Evolutionary conservation across 1,284 basidiomycete genomes (phyloP), one percentile per base, ranked within the genome.

Genomic region (Leccinum angustisporum): DNA sequence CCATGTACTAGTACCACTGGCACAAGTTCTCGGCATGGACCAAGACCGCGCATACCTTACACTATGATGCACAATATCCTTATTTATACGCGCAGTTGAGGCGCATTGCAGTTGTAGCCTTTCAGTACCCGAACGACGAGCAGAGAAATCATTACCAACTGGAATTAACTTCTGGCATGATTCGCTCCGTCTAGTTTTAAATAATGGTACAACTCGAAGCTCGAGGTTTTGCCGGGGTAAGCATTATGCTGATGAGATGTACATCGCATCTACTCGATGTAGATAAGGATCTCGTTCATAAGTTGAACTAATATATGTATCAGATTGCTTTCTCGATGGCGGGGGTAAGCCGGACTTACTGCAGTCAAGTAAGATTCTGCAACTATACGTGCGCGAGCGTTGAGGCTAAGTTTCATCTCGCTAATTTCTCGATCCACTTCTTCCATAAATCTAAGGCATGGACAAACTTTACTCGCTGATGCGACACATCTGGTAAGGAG

Each of bases 331-430:
- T 3, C n/a, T 38, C 8, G 31, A 50, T 2, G 2, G 36, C 5
- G 31, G 27, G 7, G 2, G 21, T 5, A 25, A 38, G 25, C 16
- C 21, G 38, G 25, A 80, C 91, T 72, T 72, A 91, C 90, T 27
- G 89, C 87, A 59, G 83, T 85, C 63, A 93, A 79, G 72, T 93
- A 93, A 8, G 91, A 91, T 74, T 99, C 97, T 36, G 97, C 97
- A 31, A 99, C 97, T 62, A 93, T 98, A 77, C 97, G 92, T 1
- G 97, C 96, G 62, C 97, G 86, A 33, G 96, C 95, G 72, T 99
- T 99, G 63, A 99, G 81, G 69, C 91, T 91, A 8, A 95, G 84
- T 72, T 93, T 94, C 90, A 94, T 93, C 74, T 92, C 90, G 64
- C 91, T 94, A 72, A 95, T 94, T 74, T 94, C 92, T 75, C 90